Conservation (phyloP, 495 filamentous ascomycete genomes). For the Choiromyces venosus region DNA sequence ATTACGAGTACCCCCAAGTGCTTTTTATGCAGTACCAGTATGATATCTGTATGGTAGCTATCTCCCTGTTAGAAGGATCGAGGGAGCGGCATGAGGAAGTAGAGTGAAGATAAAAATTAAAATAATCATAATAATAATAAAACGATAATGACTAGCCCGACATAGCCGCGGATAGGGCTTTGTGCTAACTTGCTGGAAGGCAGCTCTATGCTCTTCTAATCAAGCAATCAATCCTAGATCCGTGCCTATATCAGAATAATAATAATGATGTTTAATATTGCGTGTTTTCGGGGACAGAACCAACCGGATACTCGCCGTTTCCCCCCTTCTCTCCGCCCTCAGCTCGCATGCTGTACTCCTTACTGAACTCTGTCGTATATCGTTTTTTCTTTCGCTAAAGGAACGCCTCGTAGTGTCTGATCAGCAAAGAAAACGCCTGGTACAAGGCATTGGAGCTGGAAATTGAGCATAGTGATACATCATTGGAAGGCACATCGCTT, state of each 20-base stretch:
- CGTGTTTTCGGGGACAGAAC: neutral
- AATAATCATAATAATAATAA: neutral
- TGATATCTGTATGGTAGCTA: neutral
- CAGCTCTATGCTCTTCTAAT: neutral
- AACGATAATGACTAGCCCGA: neutral
- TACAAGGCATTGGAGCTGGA: neutral
- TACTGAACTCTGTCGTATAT: too few relatives aligned
- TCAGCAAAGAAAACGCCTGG: slow-evolving; percentile 1
- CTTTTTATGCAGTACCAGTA: neutral
- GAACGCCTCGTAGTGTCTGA: neutral
- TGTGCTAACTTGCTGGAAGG: neutral
- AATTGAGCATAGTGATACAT: neutral
- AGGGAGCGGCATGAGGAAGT: neutral
- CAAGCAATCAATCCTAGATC: neutral
- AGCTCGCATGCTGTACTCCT: neutral
- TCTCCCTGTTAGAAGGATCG: neutral
- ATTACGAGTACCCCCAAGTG: neutral
- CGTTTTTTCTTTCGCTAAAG: neutral
- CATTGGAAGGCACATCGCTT: neutral
- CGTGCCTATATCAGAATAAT: neutral
- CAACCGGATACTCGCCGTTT: slow-evolving; percentile 1
- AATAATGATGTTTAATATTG: neutral
- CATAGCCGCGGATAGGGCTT: neutral
- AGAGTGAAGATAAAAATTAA: neutral
- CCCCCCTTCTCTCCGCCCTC: neutral